These are phyloP conservation scores for Aspergillus hortae DNA, from an alignment of 2,329 filamentous ascomycete species.

Conservation along the genomic window DNA sequence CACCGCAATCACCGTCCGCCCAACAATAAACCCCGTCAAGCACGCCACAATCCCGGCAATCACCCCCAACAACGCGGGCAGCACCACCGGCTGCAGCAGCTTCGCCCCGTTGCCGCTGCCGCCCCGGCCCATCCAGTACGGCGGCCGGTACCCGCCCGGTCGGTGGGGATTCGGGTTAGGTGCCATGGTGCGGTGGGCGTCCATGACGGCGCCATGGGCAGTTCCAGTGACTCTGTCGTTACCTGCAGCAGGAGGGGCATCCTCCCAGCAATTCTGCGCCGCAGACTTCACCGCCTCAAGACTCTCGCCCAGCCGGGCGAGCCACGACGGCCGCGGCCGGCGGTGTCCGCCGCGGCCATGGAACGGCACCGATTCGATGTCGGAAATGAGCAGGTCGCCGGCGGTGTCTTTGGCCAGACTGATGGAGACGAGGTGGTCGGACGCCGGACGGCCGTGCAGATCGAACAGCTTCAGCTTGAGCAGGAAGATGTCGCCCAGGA, in stretches of 20 bases:
- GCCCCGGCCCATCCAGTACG: slow-evolving; percentile 17
- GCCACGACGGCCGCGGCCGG: background rate
- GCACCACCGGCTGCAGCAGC: slow-evolving; percentile 32
- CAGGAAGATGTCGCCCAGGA: slow-evolving; percentile 16
- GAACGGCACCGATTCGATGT: slow-evolving; percentile 20
- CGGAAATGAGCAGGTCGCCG: slow-evolving; percentile 23
- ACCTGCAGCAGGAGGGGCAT: background rate
- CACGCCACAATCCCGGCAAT: slow-evolving; percentile 36
- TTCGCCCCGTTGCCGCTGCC: slow-evolving; percentile 16
- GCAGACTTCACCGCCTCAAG: slow-evolving; percentile 7
- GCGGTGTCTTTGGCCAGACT: slow-evolving; percentile 24
- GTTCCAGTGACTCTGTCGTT: background rate
- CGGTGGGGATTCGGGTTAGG: slow-evolving; percentile 1
- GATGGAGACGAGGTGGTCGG: slow-evolving; percentile 25
- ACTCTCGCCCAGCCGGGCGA: background rate
- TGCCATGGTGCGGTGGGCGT: background rate
- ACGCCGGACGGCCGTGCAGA: slow-evolving; percentile 21
- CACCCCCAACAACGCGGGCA: slow-evolving; percentile 38
- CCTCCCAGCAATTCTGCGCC: slow-evolving; percentile 6
- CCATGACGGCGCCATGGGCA: background rate
- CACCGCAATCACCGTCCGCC: slow-evolving; percentile 14
- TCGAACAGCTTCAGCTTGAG: slow-evolving; percentile 24
- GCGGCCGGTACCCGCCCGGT: slow-evolving; percentile 15
- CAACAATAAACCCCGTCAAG: slow-evolving; percentile 36
- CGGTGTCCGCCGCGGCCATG: background rate